phyloP scores from a whole-genome alignment of 768 basidiomycete genomes.

The Leccinum arenicola region DNA sequence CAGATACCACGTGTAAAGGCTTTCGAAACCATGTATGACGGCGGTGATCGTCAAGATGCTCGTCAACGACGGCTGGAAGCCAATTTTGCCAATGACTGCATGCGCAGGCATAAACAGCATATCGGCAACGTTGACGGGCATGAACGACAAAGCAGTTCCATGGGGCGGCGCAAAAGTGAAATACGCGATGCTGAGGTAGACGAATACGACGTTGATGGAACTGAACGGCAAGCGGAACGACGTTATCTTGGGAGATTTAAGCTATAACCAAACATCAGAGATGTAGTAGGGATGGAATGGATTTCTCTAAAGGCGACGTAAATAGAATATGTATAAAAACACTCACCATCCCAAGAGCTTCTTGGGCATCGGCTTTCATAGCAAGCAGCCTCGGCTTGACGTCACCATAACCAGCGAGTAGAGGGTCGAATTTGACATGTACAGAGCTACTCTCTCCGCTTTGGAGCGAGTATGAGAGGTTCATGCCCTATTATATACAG shows the following conservation, averaged over 20 bases:
- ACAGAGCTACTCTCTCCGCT: constrained; percentile 44
- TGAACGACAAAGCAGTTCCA: constrained; percentile 16
- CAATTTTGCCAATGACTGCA: constrained; percentile 10
- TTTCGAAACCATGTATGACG: constrained; percentile 23
- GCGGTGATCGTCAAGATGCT: constrained; percentile 4
- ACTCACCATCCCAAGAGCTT: constrained; percentile 74
- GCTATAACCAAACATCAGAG: constrained; percentile 35
- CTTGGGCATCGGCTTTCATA: constrained; percentile 82
- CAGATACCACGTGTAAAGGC: constrained; percentile 28
- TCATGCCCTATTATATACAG: constrained; percentile 54
- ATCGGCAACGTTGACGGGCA: constrained; percentile 15
- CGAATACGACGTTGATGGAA: constrained; percentile 14
- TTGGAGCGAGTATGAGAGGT: constrained; percentile 59
- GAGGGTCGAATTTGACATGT: constrained; percentile 63
- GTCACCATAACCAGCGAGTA: constrained; percentile 70
- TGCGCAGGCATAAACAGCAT: constrained; percentile 22
- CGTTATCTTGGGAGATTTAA: constrained; percentile 59
- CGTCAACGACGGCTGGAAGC: constrained; percentile 15
- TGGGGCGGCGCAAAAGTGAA: constrained; percentile 16
- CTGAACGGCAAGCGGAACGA: constrained; percentile 50
- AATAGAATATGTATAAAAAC: neutral
- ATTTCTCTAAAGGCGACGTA: neutral
- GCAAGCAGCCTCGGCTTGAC: constrained; percentile 76
- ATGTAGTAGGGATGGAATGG: neutral
- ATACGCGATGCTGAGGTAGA: constrained; percentile 19